Evolutionary conservation across 192 early-diverging fungal genomes (phyloP), one percentile per base, ranked within the genome.

Genomic region (Rhizoclosmatium globosum): DNA sequence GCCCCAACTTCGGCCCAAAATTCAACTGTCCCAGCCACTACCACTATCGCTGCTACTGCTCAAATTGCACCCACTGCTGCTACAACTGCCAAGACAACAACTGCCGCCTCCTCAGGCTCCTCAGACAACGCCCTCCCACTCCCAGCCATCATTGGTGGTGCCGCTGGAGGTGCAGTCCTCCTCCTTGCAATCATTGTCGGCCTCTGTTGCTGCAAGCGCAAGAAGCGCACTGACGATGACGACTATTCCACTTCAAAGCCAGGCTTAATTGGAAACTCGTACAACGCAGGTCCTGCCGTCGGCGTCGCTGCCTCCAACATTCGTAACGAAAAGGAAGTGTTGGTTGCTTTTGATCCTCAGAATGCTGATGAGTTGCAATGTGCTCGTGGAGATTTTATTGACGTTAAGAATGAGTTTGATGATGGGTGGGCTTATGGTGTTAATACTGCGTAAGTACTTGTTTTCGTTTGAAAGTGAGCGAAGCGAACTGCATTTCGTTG

Each of bases 321-420:
- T 53, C 9, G 6, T 17, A 53, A 53, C 17, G 50, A 53, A 53
- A 53, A 53, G 50, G 50, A 17, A 13, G 50, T 17, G 6, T 53
- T 53, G 50, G 17, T 17, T 53, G 17, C 50, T 13, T 7, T 17
- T 53, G 50, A 7, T 53, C 50, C 50, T 53, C 9, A 13, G 6
- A 13, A 53, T 53, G 50, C 39, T 31, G 74, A 76, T 56, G 74
- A 76, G 50, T 17, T 76, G 2, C 21, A 47, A 47, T 13, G 43
- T 31, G 21, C 6, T 3, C 46, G 38, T 1, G 72, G 72, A 7
- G 72, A 74, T 42, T 23, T 13, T 6, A 56, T 74, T 21, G 17
- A 44, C 4, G 38, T 74, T 38, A 17, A 62, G 47, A 43, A n/a
- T 3, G 61, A 59, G 58, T 74, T 61, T 44, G 72, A 74, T 47